Conservation (phyloP, 106 monocot genomes). For the Agapanthus africanus region DNA sequence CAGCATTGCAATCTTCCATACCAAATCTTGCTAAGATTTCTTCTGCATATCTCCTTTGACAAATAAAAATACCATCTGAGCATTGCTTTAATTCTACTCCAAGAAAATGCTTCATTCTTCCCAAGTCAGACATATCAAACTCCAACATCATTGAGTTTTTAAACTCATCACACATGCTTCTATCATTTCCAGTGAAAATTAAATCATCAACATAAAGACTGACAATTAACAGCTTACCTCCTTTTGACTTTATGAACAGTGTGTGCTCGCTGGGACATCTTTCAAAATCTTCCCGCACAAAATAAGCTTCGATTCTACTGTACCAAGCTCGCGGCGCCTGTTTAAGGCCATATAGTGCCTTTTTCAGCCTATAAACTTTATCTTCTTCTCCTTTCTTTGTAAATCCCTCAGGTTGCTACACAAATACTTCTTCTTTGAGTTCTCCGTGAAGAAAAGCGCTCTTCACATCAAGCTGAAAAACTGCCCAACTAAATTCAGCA, state of each 20-base stretch:
- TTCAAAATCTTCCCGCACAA: conserved; percentile 7
- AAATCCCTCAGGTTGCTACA: conserved; percentile 2
- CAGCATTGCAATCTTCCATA: conserved; percentile 19
- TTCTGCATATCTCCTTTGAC: conserved; percentile 12
- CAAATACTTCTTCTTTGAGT: conserved; percentile 5
- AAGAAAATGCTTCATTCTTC: conserved; percentile 5
- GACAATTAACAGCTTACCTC: conserved; percentile 8
- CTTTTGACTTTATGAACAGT: conserved; percentile 12
- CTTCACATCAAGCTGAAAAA: conserved; percentile 10
- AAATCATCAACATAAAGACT: conserved; percentile 18
- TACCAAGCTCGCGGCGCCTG: conserved; percentile 9
- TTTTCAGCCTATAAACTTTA: conserved; percentile 11
- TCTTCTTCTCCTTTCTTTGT: neutral
- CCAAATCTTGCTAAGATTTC: conserved; percentile 14
- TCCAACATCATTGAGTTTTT: conserved; percentile 7
- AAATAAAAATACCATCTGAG: conserved; percentile 13
- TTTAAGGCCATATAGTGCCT: conserved; percentile 5
- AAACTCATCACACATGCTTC: conserved; percentile 12
- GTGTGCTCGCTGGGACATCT: conserved; percentile 10
- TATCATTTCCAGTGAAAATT: conserved; percentile 19
- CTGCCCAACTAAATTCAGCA: conserved; percentile 1
- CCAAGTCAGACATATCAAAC: conserved; percentile 12
- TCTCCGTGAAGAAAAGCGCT: conserved; percentile 3
- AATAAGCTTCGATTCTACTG: conserved; percentile 8
- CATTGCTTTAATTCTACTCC: conserved; percentile 6